Evolutionary conservation across 768 basidiomycete genomes (phyloP).

Genomic region (Agaricus subrufescens): DNA sequence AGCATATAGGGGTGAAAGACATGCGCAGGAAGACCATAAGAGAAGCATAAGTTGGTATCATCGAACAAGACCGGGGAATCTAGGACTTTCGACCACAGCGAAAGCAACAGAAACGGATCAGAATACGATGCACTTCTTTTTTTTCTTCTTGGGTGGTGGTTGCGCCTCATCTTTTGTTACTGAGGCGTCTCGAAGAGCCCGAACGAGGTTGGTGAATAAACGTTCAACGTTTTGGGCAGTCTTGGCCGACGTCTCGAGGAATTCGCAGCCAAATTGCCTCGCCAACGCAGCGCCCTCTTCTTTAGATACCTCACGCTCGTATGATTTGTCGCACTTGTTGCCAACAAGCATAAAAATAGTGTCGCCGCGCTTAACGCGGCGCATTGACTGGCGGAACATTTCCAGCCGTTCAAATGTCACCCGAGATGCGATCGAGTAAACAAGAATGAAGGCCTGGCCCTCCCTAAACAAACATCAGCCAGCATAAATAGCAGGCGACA

Average conservation of each 20-base stretch:
- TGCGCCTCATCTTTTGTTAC: slow-evolving; percentile 20
- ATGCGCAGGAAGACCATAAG: slow-evolving; percentile 27
- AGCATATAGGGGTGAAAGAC: slow-evolving; percentile 4
- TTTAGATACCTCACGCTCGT: slow-evolving; percentile 84
- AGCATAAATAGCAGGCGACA: slow-evolving; percentile 9
- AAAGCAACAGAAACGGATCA: slow-evolving; percentile 61
- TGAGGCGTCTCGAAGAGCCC: slow-evolving; percentile 66
- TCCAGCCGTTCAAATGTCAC: slow-evolving; percentile 88
- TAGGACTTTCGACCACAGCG: slow-evolving; percentile 59
- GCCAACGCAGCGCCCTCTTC: slow-evolving; percentile 87
- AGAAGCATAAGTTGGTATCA: slow-evolving; percentile 65
- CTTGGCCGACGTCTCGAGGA: slow-evolving; percentile 96
- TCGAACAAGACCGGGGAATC: slow-evolving; percentile 61
- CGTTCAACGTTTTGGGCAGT: slow-evolving; percentile 89
- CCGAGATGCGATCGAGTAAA: slow-evolving; percentile 95
- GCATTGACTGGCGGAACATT: slow-evolving; percentile 85
- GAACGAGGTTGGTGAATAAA: slow-evolving; percentile 85
- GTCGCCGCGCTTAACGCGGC: slow-evolving; percentile 79
- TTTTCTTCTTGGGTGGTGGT: slow-evolving; percentile 38
- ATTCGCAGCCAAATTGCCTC: slow-evolving; percentile 82
- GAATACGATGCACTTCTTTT: slow-evolving; percentile 65
- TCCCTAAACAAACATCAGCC: slow-evolving; percentile 47
- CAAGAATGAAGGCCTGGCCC: slow-evolving; percentile 96
- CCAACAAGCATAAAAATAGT: slow-evolving; percentile 93
- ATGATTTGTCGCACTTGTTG: slow-evolving; percentile 93